Conservation (phyloP, 2,329 filamentous ascomycete species). For the Lasiodiplodia sp. region DNA sequence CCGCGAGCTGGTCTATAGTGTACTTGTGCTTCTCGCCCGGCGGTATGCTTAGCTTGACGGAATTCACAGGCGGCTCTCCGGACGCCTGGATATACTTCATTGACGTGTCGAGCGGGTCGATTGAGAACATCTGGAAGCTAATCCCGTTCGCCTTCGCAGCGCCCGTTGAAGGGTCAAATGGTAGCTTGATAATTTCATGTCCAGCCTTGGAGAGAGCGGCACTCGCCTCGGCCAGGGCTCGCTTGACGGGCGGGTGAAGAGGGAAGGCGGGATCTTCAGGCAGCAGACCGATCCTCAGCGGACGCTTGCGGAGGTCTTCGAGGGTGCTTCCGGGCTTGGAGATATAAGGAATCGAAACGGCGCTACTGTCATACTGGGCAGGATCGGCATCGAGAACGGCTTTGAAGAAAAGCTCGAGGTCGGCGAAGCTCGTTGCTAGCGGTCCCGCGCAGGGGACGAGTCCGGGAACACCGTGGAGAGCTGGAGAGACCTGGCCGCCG, state of each 20-base stretch:
- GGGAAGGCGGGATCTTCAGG: slow-evolving; percentile 20
- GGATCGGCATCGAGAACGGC: slow-evolving; percentile 60
- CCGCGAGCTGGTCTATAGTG: slow-evolving; percentile 50
- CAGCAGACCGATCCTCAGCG: slow-evolving; percentile 17
- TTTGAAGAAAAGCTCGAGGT: slow-evolving; percentile 62
- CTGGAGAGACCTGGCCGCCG: slow-evolving; percentile 48
- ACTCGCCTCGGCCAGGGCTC: slow-evolving; percentile 54
- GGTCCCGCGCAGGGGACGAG: slow-evolving; percentile 57
- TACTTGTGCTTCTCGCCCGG: slow-evolving; percentile 2
- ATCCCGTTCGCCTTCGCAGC: not conserved
- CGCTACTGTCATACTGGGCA: slow-evolving; percentile 57
- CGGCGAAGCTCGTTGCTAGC: slow-evolving; percentile 60
- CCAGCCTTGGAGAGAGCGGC: slow-evolving; percentile 51
- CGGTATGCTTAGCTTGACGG: not conserved
- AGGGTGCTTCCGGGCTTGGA: not conserved
- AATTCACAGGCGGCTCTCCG: slow-evolving; percentile 18
- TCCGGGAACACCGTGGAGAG: slow-evolving; percentile 54
- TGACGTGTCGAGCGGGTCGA: slow-evolving; percentile 25
- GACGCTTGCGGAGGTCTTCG: slow-evolving; percentile 25
- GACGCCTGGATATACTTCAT: not conserved
- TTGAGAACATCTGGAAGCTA: slow-evolving; percentile 4
- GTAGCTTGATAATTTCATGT: slow-evolving; percentile 49
- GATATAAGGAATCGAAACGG: slow-evolving; percentile 57
- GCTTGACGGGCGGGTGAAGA: slow-evolving; percentile 31
- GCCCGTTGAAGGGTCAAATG: not conserved